Evolutionary conservation across 352 stramenopile species (phyloP), one percentile per base, ranked within the genome.

Genomic region (Phytophthora ohioensis): DNA sequence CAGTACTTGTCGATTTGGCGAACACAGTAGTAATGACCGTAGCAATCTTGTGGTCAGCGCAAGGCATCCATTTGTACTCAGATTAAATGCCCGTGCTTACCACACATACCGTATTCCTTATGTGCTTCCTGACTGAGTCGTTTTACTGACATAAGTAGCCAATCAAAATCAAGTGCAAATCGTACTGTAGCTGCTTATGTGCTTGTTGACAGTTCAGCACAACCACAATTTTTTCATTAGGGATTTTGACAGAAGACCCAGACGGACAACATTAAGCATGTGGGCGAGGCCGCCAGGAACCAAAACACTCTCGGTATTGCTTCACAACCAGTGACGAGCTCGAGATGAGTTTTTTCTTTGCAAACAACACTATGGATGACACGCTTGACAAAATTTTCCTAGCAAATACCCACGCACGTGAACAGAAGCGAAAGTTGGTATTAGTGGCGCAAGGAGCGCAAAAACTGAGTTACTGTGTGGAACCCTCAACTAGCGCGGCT

Each of bases 61-160:
- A 45, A 17, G 39, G 5, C 17, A 45, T 6, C 39, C 39, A 45
- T 17, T 3, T 4, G 17, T 45, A 45, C 39, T 15, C 4, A 3
- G 39, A 45, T 10, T 11, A 8, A 1, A 45, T 21, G 11, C 6
- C 39, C 39, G 10, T 17, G 11, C 0, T 45, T 15, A 45, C 9
- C 15, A 9, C 42, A 48, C 30, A 38, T 63, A 54, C 53, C 53
- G 38, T 60, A 60, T 39, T 60, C 12, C 53, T 10, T 60, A 51
- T 60, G 53, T 60, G 53, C 53, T 51, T 60, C 4, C 39, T 15
- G 53, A 60, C 38, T 38, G 21, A 60, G 21, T 60, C 38, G 10
- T 51, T 60, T 60, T 60, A 49, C 53, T 49, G 36, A 41, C 38
- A 49, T 5, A 12, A 32, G 7, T 34, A 60, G 53, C 53, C 53